Evolutionary conservation across 768 basidiomycete genomes (phyloP), one percentile per base, ranked within the genome.

Genomic region (Coprinopsis strossmayeri): DNA sequence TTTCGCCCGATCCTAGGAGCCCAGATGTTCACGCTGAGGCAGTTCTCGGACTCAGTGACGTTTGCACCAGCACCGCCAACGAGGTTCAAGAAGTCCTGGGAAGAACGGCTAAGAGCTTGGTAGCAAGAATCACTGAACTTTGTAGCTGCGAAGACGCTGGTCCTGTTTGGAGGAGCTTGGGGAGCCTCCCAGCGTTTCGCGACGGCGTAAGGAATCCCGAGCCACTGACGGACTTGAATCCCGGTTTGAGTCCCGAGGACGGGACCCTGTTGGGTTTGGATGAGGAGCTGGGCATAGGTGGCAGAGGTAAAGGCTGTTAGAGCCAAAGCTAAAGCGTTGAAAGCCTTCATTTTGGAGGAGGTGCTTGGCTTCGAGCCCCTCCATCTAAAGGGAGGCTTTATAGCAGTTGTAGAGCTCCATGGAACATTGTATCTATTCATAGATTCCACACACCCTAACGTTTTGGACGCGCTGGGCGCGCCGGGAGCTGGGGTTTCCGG

Each of bases 11-110:
- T 26, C 21, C 48, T 25, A 15, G 70, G 70, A 13, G 65, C 53
- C 70, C 69, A 72, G 15, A 72, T 57, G 46, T 71, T 72, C 39
- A 69, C 55, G 7, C 53, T 67, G 35, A 69, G 42, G 45, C 71
- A 72, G 25, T 64, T 41, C 46, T 72, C 71, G 2, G 64, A 63
- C 39, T 66, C 64, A 0, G 63, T 58, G 7, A 66, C 57, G n/a
- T n/a, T n/a, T 28, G 61, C 53, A 5, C 62, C 55, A 9, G 57
- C 51, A 10, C 53, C 60, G 20, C 53, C 53, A 44, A 64, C 62
- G 30, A 59, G 45, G 5, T 65, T 53, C 28, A 51, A 48, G 24
- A 62, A 50, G 45, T 67, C 63, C 46, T 63, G 59, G 10, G 57
- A 41, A 39, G 49, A 52, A 15, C 43, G 45, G 9, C 58, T 49